A percentile compares a stretch with the other conserved stretches of the same genome.
Conservation (phyloP, 441 rosid genomes). For the Erodium chrysanthum region DNA sequence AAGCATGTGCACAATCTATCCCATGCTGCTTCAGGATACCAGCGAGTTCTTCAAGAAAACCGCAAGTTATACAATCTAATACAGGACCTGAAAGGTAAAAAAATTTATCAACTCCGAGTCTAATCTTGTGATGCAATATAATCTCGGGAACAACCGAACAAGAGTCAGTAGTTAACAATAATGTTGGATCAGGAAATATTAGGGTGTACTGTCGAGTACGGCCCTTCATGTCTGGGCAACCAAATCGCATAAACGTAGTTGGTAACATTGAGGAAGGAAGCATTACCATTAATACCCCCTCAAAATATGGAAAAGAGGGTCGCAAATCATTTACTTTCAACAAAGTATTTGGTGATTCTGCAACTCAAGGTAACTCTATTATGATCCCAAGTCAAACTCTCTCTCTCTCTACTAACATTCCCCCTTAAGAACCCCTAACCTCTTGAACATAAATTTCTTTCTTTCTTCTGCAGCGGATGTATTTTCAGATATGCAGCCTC, state of each 20-base stretch:
- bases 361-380: slow-evolving; percentile 27
- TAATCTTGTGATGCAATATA: neutral
- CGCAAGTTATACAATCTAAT: slow-evolving; percentile 57
- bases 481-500: slow-evolving; percentile 52
- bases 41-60: slow-evolving; percentile 47
- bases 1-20: neutral
- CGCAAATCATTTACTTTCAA: slow-evolving; percentile 55
- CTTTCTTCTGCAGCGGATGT: slow-evolving; percentile 54
- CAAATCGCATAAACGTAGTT: slow-evolving; percentile 39
- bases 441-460: neutral
- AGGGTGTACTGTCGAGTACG: slow-evolving; percentile 85
- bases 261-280: slow-evolving; percentile 65
- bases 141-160: neutral
- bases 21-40: slow-evolving; percentile 50
- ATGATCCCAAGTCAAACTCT: no score
- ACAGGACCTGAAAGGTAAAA: slow-evolving; percentile 65
- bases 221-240: slow-evolving; percentile 66
- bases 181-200: slow-evolving; percentile 48
- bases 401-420: neutral
- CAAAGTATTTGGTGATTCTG: slow-evolving; percentile 71
- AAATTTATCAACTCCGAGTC: neutral
- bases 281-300: slow-evolving; percentile 56
- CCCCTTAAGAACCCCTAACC: neutral
- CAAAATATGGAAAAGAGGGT: slow-evolving; percentile 77
- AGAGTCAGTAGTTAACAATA: neutral